Base-by-base conservation (phyloP, 2,329 filamentous ascomycete species). In the Calonectria naviculata region DNA sequence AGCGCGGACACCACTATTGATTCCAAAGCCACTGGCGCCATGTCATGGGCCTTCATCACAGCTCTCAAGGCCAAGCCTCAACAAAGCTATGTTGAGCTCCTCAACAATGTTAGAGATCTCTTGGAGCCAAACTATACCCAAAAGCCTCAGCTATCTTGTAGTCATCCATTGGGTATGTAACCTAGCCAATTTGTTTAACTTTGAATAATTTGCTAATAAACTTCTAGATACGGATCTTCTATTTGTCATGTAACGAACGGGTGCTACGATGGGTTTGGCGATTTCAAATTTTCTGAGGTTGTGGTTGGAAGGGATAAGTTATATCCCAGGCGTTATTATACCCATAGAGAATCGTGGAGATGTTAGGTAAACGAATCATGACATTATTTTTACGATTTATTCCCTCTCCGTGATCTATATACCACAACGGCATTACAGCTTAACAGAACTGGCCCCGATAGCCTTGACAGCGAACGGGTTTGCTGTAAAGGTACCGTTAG, bases 11-110 rank as follows among this genome's bases (percentile, higher is more conserved):
- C 97, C 17, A 94, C 91, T 29, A 98, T 98, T 76, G 90, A 89
- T 49, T 92, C 94, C 68, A 89, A 98, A 84, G 96, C 97, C 41
- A 99, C 97, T 0, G 97, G 97, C 67, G 97, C 97, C 83, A 98
- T 99, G 97, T 98, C 95, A 4, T 98, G 94, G 91, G 97, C 97
- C 2, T 99, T 99, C 83, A 97, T 99, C 83, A 92, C 89, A 1
- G 93, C 95, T n/a, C 89, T 98, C 80, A 95, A 94, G 87, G 94
- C 95, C 86, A 97, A 97, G 80, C 95, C 95, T 0, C 93, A 97
- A 81, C 97, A 98, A 87, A 98, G 94, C 85, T 99, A 99, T 80
- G 94, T 98, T 63, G 93, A 98, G 87, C 87, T 99, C 70, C 89
- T 99, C 75, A 98, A 98, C 88, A 98, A 93, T 83, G 95, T 99